A percentile compares a stretch with the other conserved stretches of the same genome.
Conservation (phyloP, 2,329 filamentous ascomycete species). For the Fusarium abutilonis region DNA sequence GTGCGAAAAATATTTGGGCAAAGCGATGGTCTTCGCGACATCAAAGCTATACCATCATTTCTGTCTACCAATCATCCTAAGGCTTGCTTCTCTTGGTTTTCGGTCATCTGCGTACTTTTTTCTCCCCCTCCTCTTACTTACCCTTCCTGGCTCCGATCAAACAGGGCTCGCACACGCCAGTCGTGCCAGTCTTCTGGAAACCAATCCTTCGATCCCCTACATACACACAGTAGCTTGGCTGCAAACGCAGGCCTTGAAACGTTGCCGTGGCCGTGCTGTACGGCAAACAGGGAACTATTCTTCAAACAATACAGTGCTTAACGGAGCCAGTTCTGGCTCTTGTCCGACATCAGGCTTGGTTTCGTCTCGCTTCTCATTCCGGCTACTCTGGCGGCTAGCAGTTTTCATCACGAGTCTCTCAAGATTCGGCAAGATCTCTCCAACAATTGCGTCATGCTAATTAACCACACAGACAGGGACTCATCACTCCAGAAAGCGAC, state of each 20-base stretch:
- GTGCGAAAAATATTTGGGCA: too few species aligned
- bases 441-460: slow-evolving; percentile 15
- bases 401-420: not conserved
- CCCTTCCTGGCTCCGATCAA: slow-evolving; percentile 7
- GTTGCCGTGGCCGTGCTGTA: slow-evolving; percentile 9
- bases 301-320: slow-evolving; percentile 4
- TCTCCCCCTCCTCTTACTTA: not conserved
- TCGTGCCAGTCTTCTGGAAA: slow-evolving; percentile 21
- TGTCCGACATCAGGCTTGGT: not conserved
- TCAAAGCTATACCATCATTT: too few species aligned
- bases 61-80: too few species aligned
- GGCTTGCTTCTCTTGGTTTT: slow-evolving; percentile 15
- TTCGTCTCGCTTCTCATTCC: slow-evolving; percentile 2
- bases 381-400: not conserved
- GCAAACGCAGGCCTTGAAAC: slow-evolving; percentile 19
- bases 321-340: not conserved
- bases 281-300: slow-evolving; percentile 2
- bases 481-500: slow-evolving; percentile 7
- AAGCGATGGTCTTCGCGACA: too few species aligned
- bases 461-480: slow-evolving; percentile 1
- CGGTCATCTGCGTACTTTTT: slow-evolving; percentile 20
- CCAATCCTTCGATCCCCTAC: slow-evolving; percentile 1
- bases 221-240: not conserved
- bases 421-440: slow-evolving; percentile 9
- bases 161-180: not conserved